Percentiles rank a stretch among this genome's conserved stretches.
Evolutionary conservation across 441 rosid species (phyloP).

Genomic region (Capsella rubella): DNA sequence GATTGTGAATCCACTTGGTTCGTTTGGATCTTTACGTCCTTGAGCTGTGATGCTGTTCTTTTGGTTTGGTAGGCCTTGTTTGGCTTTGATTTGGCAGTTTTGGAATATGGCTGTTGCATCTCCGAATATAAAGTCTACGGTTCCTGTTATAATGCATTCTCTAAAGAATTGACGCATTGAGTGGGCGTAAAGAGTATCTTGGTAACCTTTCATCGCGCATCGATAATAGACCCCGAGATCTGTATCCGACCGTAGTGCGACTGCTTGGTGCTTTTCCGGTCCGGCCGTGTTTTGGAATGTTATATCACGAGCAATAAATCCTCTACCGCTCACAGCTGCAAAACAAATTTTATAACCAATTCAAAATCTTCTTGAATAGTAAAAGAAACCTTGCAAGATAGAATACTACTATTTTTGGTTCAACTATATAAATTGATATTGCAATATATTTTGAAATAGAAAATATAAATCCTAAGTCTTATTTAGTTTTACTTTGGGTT

Average conservation of each 20-base stretch:
- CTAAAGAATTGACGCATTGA: conserved; percentile 90
- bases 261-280: conserved; percentile 79
- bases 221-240: conserved; percentile 69
- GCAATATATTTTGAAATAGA: no score
- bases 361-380: not conserved
- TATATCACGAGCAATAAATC: conserved; percentile 81
- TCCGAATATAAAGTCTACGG: conserved; percentile 48
- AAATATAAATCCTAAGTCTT: no score
- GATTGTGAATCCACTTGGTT: conserved; percentile 69
- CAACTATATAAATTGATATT: no score
- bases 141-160: conserved; percentile 65
- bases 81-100: conserved; percentile 46
- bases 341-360: not conserved
- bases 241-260: conserved; percentile 74
- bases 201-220: conserved; percentile 76
- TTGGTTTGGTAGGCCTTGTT: conserved; percentile 45
- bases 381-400: not conserved
- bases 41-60: conserved; percentile 48
- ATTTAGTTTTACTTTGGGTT: no score
- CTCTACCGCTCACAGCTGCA: conserved; percentile 85
- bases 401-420: not conserved
- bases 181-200: conserved; percentile 89
- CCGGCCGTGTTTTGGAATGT: conserved; percentile 86
- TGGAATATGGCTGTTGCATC: conserved; percentile 46
- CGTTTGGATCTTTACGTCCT: conserved; percentile 47